Evolutionary conservation across 768 basidiomycete genomes (phyloP).

Genomic region (Amanita rimosa): DNA sequence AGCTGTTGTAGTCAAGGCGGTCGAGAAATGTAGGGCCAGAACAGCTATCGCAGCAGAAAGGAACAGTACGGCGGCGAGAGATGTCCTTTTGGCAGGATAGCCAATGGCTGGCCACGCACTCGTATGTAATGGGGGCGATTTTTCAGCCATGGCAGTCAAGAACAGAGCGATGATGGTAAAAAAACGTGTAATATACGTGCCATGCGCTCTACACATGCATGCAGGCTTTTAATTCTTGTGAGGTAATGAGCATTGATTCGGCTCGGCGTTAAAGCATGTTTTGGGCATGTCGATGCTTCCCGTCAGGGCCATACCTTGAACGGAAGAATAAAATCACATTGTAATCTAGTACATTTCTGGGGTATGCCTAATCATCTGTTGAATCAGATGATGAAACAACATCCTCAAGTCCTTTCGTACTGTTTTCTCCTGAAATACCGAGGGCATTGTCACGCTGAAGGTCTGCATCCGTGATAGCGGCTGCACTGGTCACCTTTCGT

Average conservation of each 20-base stretch:
- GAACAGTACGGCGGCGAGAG: constrained; percentile 8
- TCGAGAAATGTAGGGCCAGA: constrained; percentile 5
- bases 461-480: constrained; percentile 32
- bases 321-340: neutral
- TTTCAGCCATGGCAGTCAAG: constrained; percentile 5
- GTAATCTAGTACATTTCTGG: neutral
- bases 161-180: neutral
- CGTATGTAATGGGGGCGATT: constrained; percentile 5
- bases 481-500: constrained; percentile 43
- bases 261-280: constrained; percentile 1
- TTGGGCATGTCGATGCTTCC: neutral
- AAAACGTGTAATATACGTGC: constrained; percentile 4
- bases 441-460: constrained; percentile 6
- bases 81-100: neutral
- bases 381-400: neutral
- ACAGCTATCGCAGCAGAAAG: constrained; percentile 9
- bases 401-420: neutral
- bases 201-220: constrained; percentile 4
- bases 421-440: neutral
- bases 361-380: neutral
- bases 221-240: neutral
- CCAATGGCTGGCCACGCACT: neutral
- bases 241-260: neutral
- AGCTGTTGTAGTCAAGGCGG: constrained; percentile 1
- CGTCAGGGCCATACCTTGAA: neutral